These are phyloP conservation scores for Rosa chinensis DNA, from an alignment of 306 rosid species.

Conservation along the genomic window DNA sequence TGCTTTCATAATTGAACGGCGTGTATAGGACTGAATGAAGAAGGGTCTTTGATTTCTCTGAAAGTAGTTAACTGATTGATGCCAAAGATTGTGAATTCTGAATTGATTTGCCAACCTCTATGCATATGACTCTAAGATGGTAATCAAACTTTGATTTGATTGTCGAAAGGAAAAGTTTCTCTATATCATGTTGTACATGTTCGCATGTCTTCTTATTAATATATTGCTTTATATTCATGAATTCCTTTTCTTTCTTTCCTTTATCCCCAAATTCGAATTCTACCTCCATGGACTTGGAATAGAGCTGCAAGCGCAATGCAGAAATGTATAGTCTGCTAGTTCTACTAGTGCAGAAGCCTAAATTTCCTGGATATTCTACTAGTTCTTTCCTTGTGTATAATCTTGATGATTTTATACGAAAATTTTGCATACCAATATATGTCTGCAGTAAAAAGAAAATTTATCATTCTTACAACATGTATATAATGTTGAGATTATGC, in stretches of 20 bases:
- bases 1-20: not conserved
- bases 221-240: not conserved
- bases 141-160: slow-evolving; percentile 14
- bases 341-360: not conserved
- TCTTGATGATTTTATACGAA: not conserved
- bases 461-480: not conserved
- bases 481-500: not conserved
- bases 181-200: slow-evolving; percentile 1
- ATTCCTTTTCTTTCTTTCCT: not conserved
- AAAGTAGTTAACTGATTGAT: slow-evolving; percentile 7
- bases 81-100: slow-evolving; percentile 10
- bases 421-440: not conserved
- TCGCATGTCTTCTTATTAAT: not conserved
- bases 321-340: not conserved
- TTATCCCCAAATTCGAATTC: not conserved
- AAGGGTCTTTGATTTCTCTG: slow-evolving; percentile 8
- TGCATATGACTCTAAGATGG: not conserved
- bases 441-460: not conserved
- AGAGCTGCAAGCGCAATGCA: not conserved
- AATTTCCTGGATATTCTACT: not conserved
- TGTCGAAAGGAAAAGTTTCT: not conserved
- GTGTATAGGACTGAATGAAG: slow-evolving; percentile 6
- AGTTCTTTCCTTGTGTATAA: not conserved
- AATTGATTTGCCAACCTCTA: not conserved
- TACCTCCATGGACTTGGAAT: not conserved